Evolutionary conservation across 2,329 filamentous ascomycete genomes (phyloP).

Genomic region (Aspergillus brasiliensis): DNA sequence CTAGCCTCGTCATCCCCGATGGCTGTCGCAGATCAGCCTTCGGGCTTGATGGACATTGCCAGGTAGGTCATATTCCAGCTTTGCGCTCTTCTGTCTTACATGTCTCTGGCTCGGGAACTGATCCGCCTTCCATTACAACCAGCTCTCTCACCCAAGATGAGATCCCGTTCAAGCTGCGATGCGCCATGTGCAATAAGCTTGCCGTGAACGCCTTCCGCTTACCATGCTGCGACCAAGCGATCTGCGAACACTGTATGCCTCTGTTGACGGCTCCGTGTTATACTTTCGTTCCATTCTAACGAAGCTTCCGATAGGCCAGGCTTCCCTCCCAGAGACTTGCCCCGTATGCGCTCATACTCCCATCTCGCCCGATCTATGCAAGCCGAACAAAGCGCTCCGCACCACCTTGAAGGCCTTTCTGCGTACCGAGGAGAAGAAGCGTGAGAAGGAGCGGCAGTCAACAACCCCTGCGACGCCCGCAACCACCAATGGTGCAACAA

Average conservation of each 20-base stretch:
- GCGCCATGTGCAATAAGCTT: slow-evolving; percentile 88
- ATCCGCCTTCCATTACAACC: neutral
- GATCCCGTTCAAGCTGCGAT: slow-evolving; percentile 94
- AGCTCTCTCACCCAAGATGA: slow-evolving; percentile 79
- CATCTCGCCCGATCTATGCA: slow-evolving; percentile 81
- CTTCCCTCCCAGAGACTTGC: slow-evolving; percentile 74
- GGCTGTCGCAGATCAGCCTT: slow-evolving; percentile 43
- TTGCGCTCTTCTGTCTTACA: neutral
- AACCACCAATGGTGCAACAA: slow-evolving; percentile 28
- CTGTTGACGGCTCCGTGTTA: neutral
- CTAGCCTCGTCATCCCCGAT: slow-evolving; percentile 27
- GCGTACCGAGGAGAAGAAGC: slow-evolving; percentile 87
- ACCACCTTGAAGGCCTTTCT: slow-evolving; percentile 91
- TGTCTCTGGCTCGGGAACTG: neutral
- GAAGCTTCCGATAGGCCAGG: slow-evolving; percentile 62
- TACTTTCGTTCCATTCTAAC: neutral
- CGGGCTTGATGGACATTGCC: slow-evolving; percentile 47
- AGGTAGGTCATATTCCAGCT: slow-evolving; percentile 30
- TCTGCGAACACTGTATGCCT: slow-evolving; percentile 81
- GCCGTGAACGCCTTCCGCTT: slow-evolving; percentile 88
- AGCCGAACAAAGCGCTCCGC: slow-evolving; percentile 84
- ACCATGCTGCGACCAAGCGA: slow-evolving; percentile 92
- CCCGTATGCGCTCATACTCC: slow-evolving; percentile 93
- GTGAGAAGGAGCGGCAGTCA: slow-evolving; percentile 61
- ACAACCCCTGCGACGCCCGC: slow-evolving; percentile 40